Percentiles rank a stretch among this genome's conserved stretches.
Conservation (phyloP, 805 yeast genomes). For the Barnettozyma siamensis region DNA sequence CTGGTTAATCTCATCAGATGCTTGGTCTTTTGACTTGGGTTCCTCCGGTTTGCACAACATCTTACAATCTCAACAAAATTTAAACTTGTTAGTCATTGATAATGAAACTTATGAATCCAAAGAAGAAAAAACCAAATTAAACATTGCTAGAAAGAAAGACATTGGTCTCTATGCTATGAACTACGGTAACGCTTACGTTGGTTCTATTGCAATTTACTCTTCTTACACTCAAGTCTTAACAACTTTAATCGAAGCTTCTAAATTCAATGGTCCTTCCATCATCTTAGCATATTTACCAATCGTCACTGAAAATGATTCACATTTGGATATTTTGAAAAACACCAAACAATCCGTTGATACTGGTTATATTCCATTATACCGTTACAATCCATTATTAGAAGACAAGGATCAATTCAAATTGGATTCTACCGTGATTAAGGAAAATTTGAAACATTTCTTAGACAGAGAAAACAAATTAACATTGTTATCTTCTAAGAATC, state of each 20-base stretch:
- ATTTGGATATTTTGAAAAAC: conserved; percentile 72
- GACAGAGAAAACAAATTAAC: conserved; percentile 89
- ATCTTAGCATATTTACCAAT: conserved; percentile 88
- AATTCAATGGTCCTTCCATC: conserved; percentile 84
- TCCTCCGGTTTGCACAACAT: conserved; percentile 87
- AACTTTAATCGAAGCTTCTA: conserved; percentile 85
- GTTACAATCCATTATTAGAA: conserved; percentile 64
- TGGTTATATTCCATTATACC: conserved; percentile 95
- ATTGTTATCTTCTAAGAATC: conserved; percentile 61
- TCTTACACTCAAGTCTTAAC: conserved; percentile 91
- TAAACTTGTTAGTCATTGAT: conserved; percentile 83
- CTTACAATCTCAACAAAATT: conserved; percentile 64
- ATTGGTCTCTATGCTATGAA: conserved; percentile 94
- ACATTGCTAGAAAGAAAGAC: conserved; percentile 70
- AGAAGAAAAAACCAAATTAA: conserved; percentile 22
- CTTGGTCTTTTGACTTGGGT: conserved; percentile 94
- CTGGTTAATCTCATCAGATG: conserved; percentile 92
- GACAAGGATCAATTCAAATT: conserved; percentile 60
- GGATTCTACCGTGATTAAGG: conserved; percentile 78
- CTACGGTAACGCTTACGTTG: conserved; percentile 83
- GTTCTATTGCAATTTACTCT: conserved; percentile 89
- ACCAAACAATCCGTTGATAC: conserved; percentile 87
- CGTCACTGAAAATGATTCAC: conserved; percentile 53
- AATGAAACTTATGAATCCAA: conserved; percentile 61
- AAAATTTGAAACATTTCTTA: conserved; percentile 70